Conservation (phyloP, 305 asterid species). For the Solanum hybrid region DNA sequence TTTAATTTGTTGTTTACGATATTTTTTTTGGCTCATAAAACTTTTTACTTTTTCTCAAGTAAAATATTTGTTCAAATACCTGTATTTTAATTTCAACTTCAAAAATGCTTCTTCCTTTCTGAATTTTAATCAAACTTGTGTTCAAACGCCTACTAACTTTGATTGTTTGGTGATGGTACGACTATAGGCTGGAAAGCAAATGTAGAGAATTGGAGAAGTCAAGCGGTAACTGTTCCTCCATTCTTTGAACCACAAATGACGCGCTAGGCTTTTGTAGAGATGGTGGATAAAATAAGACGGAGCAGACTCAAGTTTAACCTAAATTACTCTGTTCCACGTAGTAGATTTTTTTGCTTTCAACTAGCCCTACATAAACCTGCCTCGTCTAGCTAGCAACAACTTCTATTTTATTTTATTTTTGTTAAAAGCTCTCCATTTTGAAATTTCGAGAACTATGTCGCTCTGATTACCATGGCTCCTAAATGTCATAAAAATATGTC, state of each 20-base stretch:
- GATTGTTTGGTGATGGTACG: not conserved
- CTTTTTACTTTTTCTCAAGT: not conserved
- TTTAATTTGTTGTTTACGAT: not conserved
- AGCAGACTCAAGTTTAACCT: no score
- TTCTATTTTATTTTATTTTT: no score
- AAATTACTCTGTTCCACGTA: not conserved
- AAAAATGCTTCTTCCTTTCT: not conserved
- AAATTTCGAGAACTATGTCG: not conserved
- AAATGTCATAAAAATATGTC: not conserved
- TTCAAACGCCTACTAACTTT: not conserved
- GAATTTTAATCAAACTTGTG: not conserved
- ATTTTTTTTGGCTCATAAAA: not conserved
- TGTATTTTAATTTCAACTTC: not conserved
- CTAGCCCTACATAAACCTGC: not conserved
- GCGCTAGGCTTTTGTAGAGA: not conserved
- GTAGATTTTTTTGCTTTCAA: not conserved
- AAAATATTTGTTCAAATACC: not conserved
- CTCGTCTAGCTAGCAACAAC: not conserved
- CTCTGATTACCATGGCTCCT: not conserved
- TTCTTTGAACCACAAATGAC: not conserved
- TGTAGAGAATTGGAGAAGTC: not conserved
- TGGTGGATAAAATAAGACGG: not conserved
- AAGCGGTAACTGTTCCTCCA: not conserved
- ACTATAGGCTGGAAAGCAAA: not conserved
- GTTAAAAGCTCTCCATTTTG: not conserved